phyloP scores from a whole-genome alignment of 1,139 yeast genomes.

The Yamadazyma buinensis region DNA sequence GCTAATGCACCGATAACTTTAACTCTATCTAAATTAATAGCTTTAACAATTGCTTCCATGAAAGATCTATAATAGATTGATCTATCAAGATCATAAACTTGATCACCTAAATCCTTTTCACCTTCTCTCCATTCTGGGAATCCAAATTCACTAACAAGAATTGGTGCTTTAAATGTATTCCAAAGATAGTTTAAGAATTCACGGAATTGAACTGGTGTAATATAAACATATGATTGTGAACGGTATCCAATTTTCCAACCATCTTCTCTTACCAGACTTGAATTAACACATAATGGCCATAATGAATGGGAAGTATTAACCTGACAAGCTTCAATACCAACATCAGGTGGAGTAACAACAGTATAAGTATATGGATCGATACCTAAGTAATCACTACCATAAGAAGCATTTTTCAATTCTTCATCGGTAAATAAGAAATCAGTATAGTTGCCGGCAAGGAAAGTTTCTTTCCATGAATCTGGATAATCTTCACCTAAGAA shows the following conservation, averaged over 20 bases:
- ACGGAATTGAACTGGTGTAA: constrained; percentile 19
- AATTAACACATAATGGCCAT: constrained; percentile 21
- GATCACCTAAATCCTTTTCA: constrained; percentile 22
- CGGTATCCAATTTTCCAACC: constrained; percentile 29
- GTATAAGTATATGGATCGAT: constrained; percentile 33
- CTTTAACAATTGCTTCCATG: constrained; percentile 23
- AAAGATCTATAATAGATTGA: constrained; percentile 27
- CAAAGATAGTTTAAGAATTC: constrained; percentile 18
- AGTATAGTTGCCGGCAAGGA: constrained; percentile 12
- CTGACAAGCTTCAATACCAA: constrained; percentile 18
- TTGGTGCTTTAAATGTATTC: constrained; percentile 19
- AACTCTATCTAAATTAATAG: constrained; percentile 22
- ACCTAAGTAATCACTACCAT: constrained; percentile 30
- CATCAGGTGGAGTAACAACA: constrained; percentile 18
- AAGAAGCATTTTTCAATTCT: constrained; percentile 19
- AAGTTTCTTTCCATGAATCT: constrained; percentile 18
- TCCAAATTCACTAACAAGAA: constrained; percentile 29
- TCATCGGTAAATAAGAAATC: constrained; percentile 19
- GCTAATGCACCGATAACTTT: constrained; percentile 30
- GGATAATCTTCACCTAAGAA: constrained; percentile 31
- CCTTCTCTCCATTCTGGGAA: constrained; percentile 30
- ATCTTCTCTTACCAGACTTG: constrained; percentile 14
- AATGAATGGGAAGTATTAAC: constrained; percentile 12
- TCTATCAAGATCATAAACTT: constrained; percentile 24
- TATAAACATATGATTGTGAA: constrained; percentile 21